Base-by-base conservation (phyloP, 176 grass and related monocot species). In the Thalia dealbata region DNA sequence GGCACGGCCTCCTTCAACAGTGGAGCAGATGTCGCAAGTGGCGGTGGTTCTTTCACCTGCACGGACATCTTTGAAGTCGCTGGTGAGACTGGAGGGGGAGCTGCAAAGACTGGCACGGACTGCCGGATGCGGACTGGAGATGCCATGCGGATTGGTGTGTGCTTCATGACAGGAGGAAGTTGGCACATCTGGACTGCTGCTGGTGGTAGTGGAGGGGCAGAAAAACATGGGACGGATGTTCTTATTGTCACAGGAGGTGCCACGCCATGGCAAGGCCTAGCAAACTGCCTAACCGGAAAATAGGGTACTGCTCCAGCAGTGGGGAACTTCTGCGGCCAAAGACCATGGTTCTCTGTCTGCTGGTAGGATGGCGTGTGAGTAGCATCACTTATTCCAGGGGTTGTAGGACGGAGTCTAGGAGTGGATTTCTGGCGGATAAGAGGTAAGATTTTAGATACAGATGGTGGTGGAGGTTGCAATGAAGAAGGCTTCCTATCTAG, bases 201-300 rank as follows among this genome's bases (percentile, higher is more conserved):
- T 61, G 92, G 84, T 21, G 86, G 86, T 69, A 92, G 89, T 18
- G 95, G 87, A 62, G 90, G 95, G 54, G 95, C 95, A 75, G 95
- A 99, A 81, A 99, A 99, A 44, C 93, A 90, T 41, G 95, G 95
- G 61, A 92, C 81, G 12, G 95, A 84, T 22, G 81, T 99, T 79
- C 95, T 91, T n/a, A 99, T 59, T 70, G 95, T 95, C 35, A 99
- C 87, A 32, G 95, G 88, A 80, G 90, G 87, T 65, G 90, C 95
- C 85, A 99, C 91, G 64, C 81, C 85, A 85, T 87, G 95, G 52
- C 90, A 95, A 79, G 81, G 79, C 73, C 86, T 87, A 16, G 21
- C 71, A 50, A 83, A 95, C 73, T 89, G 90, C 30, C 88, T 69
- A 68, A 99, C 88, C 58, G 95, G 90, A 29, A 95, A 86, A 80